Percentiles rank a stretch among this genome's conserved stretches.
phyloP scores from a whole-genome alignment of 345 rosid species.

The Angophora floribunda region DNA sequence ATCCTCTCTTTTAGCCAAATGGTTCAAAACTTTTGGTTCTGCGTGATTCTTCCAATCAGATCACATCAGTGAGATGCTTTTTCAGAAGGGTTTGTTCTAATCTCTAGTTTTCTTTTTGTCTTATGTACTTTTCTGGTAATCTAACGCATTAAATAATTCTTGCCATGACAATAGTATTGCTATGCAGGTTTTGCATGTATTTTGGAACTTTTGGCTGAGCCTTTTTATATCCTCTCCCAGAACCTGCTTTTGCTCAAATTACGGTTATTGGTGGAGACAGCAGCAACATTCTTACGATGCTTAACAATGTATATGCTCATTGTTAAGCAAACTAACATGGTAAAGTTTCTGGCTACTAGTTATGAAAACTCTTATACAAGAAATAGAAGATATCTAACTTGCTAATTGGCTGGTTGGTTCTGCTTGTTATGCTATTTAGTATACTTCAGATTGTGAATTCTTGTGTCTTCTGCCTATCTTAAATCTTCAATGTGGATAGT shows the following conservation, averaged over 20 bases:
- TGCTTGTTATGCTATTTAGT: neutral
- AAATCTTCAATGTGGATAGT: neutral
- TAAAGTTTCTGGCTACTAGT: conserved; percentile 10
- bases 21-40: neutral
- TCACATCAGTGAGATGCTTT: neutral
- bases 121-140: neutral
- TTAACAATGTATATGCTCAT: conserved; percentile 62
- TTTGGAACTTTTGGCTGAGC: conserved; percentile 90
- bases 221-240: conserved; percentile 81
- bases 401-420: neutral
- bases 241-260: conserved; percentile 58
- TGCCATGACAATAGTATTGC: neutral
- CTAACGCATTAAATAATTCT: neutral
- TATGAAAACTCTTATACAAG: neutral
- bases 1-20: neutral
- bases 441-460: neutral
- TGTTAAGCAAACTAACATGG: conserved; percentile 49
- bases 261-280: conserved; percentile 73
- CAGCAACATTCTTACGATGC: conserved; percentile 75
- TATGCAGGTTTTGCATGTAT: conserved; percentile 72
- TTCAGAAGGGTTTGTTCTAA: neutral
- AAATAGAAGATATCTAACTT: neutral
- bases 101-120: neutral
- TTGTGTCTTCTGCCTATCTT: neutral
- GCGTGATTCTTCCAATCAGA: neutral